Evolutionary conservation across 225 moss, liverwort and hornwort genomes (phyloP).

Genomic region (Pleurozium schreberi): DNA sequence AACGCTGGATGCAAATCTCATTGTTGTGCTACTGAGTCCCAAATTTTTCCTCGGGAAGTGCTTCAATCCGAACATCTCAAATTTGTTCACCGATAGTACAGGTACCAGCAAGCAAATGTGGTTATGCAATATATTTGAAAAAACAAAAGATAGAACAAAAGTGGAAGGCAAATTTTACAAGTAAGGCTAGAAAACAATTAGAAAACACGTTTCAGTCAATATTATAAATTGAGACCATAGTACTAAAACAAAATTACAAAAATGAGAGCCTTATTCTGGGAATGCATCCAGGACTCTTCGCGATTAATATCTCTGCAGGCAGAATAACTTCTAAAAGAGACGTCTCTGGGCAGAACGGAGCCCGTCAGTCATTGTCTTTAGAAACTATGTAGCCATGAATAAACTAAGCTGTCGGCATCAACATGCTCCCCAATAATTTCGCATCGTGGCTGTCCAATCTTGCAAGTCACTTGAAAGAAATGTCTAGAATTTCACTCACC

Average conservation of each 20-base stretch:
- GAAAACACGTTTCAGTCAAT: neutral
- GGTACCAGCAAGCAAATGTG: neutral
- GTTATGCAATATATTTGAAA: too few species aligned
- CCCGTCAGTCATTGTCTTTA: neutral
- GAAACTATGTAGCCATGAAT: constrained; percentile 4
- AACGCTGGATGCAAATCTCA: neutral
- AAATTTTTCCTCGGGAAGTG: too few species aligned
- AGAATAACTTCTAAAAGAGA: neutral
- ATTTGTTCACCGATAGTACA: neutral
- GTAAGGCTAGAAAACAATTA: neutral
- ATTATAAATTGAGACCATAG: neutral
- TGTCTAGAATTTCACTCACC: constrained; percentile 4
- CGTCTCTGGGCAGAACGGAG: neutral
- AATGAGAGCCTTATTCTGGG: constrained; percentile 26
- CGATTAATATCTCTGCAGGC: constrained; percentile 5
- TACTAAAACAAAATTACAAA: constrained; percentile 15
- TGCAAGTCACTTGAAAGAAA: neutral
- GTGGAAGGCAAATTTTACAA: neutral
- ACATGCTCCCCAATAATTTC: neutral
- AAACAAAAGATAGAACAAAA: neutral
- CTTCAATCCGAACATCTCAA: neutral
- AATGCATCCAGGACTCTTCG: constrained; percentile 17
- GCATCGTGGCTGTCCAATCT: neutral
- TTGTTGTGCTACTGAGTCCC: neutral
- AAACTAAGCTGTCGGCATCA: neutral